Conservation (phyloP, 2,329 filamentous ascomycete genomes). For the Verticillium nonalfalfae region DNA sequence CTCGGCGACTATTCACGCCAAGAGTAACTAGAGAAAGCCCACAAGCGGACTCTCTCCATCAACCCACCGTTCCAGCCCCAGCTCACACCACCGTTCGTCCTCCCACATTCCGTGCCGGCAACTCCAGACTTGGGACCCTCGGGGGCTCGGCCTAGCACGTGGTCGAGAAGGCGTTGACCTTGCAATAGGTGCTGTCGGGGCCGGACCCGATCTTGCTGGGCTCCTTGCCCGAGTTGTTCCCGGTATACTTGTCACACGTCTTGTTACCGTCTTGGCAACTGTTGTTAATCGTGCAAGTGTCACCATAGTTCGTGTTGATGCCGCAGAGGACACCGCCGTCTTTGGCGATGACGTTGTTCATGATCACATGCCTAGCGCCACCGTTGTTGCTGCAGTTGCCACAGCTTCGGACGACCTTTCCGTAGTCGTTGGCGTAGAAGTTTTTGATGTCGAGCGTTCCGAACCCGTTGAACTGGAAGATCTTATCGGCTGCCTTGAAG, state of each 20-base stretch:
- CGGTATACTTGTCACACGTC: constrained; percentile 26
- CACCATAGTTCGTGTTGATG: constrained; percentile 46
- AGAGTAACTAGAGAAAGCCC: neutral
- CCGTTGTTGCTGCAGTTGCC: constrained; percentile 39
- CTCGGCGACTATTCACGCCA: neutral
- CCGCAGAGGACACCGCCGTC: constrained; percentile 35
- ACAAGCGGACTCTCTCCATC: neutral
- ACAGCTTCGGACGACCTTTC: constrained; percentile 43
- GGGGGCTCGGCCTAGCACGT: constrained; percentile 7
- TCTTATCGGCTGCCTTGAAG: constrained; percentile 31
- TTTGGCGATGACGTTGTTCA: constrained; percentile 33
- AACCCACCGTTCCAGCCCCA: neutral
- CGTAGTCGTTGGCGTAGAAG: constrained; percentile 39
- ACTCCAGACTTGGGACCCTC: neutral
- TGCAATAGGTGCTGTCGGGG: constrained; percentile 26
- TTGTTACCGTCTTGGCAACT: constrained; percentile 24
- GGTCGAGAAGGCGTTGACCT: constrained; percentile 9
- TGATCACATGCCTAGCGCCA: constrained; percentile 32
- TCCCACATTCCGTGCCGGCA: neutral
- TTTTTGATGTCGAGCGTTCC: constrained; percentile 30
- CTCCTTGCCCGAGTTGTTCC: constrained; percentile 27
- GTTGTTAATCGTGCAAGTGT: constrained; percentile 35
- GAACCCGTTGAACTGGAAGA: constrained; percentile 34
- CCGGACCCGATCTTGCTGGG: constrained; percentile 28
- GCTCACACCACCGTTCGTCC: neutral